Evolutionary conservation across 192 early-diverging fungal species (phyloP), one percentile per base, ranked within the genome.

Genomic region (Nowakowskiella sp.): DNA sequence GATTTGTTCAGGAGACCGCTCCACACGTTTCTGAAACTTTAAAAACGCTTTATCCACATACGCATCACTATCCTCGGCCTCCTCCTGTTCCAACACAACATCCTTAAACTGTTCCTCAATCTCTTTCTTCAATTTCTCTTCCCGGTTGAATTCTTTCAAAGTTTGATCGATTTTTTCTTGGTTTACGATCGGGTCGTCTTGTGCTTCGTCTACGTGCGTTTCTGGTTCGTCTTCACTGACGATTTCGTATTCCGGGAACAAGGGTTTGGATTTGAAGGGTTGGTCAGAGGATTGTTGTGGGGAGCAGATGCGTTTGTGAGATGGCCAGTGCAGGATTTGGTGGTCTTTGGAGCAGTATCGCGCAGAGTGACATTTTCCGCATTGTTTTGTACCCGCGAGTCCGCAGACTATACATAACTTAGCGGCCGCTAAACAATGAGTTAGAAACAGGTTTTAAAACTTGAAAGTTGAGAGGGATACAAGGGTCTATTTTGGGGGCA

Each of bases 21-120:
- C 70, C 6, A 93, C 72, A 27, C 83, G 80, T 56, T 82, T 83
- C 64, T 98, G 91, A 70, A 96, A 98, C 57, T 80, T 67, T 53
- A 98, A 58, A 68, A 98, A 98, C 0, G 84, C 84, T 22, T 78
- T 68, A 63, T 98, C 94, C 1, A 98, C 93, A 29, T 85, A 86
- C 0, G 86, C 83, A 42, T 80, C 69, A 6, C 87, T 85, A 57
- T 92, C 88, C 59, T 70, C 60, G 9, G 61, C 68, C 21, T 78
- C 74, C 32, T 83, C 73, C 9, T 43, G 52, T 16, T 10, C 57
- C 49, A 52, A 28, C 42, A 44, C 4, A 7, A 25, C 4, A 42
- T 34, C 32, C 32, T 2, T 23, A 28, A 24, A n/a, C 6, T 3
- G 30, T 21, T 30, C 54, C 8, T 7, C 26, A 26, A 34, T 36